Evolutionary conservation across 78 protist species (phyloP).

Genomic region (Dictyostelium intermedium): DNA sequence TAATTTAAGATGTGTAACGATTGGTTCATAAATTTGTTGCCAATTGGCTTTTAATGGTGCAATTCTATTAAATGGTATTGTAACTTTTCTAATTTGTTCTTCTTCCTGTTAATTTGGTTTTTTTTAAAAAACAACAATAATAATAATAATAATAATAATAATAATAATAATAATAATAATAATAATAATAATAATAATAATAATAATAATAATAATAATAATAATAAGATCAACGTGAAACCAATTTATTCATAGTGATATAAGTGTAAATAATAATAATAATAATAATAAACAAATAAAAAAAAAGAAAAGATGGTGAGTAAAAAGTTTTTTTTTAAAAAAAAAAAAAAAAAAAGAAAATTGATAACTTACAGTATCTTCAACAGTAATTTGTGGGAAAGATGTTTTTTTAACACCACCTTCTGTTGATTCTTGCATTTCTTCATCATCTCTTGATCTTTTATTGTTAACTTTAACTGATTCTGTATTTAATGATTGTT

Average conservation of each 20-base stretch:
- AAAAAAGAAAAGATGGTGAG: background rate
- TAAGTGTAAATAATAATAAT: too few species aligned
- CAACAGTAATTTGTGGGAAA: constrained; percentile 58
- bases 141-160: too few species aligned
- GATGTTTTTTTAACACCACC: constrained; percentile 51
- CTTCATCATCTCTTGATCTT: constrained; percentile 64
- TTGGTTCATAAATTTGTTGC: constrained; percentile 94
- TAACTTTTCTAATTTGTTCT: constrained; percentile 64
- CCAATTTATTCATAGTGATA: too few species aligned
- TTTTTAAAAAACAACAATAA: too few species aligned
- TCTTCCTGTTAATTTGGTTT: constrained; percentile 1
- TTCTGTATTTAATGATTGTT: constrained; percentile 24
- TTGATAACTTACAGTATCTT: constrained; percentile 11
- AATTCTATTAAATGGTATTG: constrained; percentile 85
- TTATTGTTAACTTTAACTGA: constrained; percentile 11
- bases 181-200: too few species aligned
- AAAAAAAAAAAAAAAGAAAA: background rate
- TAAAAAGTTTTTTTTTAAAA: too few species aligned
- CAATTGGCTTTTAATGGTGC: constrained; percentile 95
- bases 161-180: too few species aligned
- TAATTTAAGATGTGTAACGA: constrained; percentile 95
- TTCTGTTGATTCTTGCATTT: constrained; percentile 1
- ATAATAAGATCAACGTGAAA: too few species aligned
- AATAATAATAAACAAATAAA: too few species aligned
- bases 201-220: too few species aligned